Percentiles rank a stretch among this genome's conserved stretches.
Conservation (phyloP, 768 basidiomycete genomes). For the Ramaria sp. region DNA sequence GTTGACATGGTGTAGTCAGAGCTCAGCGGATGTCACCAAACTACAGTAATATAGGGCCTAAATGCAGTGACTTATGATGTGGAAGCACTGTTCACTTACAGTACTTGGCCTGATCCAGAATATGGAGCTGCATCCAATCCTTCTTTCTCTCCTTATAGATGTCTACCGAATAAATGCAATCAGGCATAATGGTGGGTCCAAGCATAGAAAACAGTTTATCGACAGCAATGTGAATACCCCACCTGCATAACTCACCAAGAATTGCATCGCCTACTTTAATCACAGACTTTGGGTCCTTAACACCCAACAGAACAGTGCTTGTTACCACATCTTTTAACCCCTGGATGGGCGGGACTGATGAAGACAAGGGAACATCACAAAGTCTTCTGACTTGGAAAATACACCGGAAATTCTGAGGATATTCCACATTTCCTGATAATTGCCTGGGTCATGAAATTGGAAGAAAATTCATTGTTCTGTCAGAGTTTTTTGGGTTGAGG, state of each 20-base stretch:
- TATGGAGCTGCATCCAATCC: conserved; percentile 55
- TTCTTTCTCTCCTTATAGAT: conserved; percentile 81
- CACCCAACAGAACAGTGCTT: conserved; percentile 35
- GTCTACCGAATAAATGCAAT: conserved; percentile 29
- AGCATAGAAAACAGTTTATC: conserved; percentile 37
- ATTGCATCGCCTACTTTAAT: conserved; percentile 46
- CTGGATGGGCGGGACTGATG: conserved; percentile 53
- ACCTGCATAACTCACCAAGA: conserved; percentile 68
- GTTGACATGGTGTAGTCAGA: too few species aligned
- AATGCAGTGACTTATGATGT: conserved; percentile 53
- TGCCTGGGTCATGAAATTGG: too few species aligned
- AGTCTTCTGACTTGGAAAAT: too few species aligned
- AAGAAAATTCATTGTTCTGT: too few species aligned
- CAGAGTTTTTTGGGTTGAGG: too few species aligned
- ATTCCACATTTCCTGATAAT: too few species aligned
- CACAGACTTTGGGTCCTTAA: conserved; percentile 46
- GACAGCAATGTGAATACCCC: conserved; percentile 80
- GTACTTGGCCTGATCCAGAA: conserved; percentile 48
- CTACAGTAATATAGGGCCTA: too few species aligned
- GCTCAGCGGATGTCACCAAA: too few species aligned
- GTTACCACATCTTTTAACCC: conserved; percentile 58
- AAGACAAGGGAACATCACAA: conserved; percentile 65
- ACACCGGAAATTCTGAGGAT: too few species aligned
- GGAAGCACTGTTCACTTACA: conserved; percentile 48
- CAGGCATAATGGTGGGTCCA: too few species aligned